A percentile compares a stretch with the other conserved stretches of the same genome.
Conservation (phyloP, 129 eudicot genomes). For the carrot (Daucus carota) region DH1_v3.0 NC_030384.2:40057001-40057500, state of each 20-base stretch:
- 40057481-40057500: background rate
- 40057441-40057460: background rate
- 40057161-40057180: too few species aligned
- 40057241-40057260: background rate
- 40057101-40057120: too few species aligned
- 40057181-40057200: too few species aligned
- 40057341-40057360: background rate
- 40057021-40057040: too few species aligned
- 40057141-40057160: background rate
- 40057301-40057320: background rate
- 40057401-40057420: background rate
- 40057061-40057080: constrained; percentile 88
- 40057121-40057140: background rate
- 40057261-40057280: background rate
- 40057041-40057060: constrained; percentile 66
- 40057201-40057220: too few species aligned
- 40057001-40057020: too few species aligned
- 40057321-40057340: background rate
- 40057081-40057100: constrained; percentile 57
- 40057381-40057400: background rate
- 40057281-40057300: background rate
- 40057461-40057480: background rate
- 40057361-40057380: background rate
- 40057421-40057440: background rate
- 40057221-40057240: too few species aligned